A percentile compares a stretch with the other conserved stretches of the same genome.
phyloP scores from a whole-genome alignment of 331 rosid genomes.

The Cydonia oblonga region DNA sequence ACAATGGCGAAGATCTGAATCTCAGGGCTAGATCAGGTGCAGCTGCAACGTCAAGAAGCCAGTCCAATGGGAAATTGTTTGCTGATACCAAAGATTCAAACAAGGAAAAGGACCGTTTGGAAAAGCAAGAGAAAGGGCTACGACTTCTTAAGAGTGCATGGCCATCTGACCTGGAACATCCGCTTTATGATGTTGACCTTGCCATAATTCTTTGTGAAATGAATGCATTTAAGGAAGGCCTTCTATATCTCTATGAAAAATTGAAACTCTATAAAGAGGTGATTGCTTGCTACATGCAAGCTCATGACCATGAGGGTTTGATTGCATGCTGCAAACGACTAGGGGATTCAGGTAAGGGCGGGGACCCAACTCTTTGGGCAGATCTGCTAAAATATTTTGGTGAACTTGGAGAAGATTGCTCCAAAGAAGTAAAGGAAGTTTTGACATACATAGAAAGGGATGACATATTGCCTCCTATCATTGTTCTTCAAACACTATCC shows the following conservation, averaged over 20 bases:
- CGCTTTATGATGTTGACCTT: constrained; percentile 87
- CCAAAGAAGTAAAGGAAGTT: constrained; percentile 93
- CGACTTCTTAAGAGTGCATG: constrained; percentile 60
- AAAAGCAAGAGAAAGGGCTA: constrained; percentile 69
- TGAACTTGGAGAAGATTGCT: constrained; percentile 98
- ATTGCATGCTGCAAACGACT: constrained; percentile 87
- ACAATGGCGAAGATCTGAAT: constrained; percentile 29
- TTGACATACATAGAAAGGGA: constrained; percentile 80
- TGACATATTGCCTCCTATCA: constrained; percentile 88
- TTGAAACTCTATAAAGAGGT: constrained; percentile 93
- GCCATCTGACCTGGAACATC: constrained; percentile 75
- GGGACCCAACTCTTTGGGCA: constrained; percentile 96
- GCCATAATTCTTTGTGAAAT: constrained; percentile 90
- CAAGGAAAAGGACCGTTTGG: constrained; percentile 31
- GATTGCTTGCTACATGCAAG: constrained; percentile 89
- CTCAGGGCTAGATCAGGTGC: constrained; percentile 28
- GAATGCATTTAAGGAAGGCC: constrained; percentile 78
- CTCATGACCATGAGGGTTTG: constrained; percentile 83
- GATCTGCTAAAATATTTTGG: constrained; percentile 90
- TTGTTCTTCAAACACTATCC: constrained; percentile 85
- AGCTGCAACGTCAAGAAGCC: constrained; percentile 17
- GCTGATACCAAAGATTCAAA: constrained; percentile 29
- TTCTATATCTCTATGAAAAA: constrained; percentile 81
- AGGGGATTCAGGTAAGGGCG: constrained; percentile 88
- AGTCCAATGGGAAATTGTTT: constrained; percentile 42